Base-by-base conservation (phyloP, 208 protist species). In the Crithidia fasciculata region DNA sequence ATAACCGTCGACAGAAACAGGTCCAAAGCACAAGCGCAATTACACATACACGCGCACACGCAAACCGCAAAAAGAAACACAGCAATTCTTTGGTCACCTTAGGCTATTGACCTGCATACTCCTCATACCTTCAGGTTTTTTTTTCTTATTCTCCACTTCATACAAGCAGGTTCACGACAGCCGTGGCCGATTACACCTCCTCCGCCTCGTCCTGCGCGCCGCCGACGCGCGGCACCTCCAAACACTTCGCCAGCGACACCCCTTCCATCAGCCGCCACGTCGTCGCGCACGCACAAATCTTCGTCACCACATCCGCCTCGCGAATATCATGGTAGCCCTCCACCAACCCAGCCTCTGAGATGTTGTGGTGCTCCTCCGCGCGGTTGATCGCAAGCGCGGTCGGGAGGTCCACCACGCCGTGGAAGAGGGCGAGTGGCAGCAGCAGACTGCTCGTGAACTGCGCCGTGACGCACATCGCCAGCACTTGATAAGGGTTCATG, bases 281-380 rank as follows among this genome's bases (percentile, higher is more conserved):
- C 45, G 80, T 86, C 12, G 86, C 82, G 59, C 87, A 95, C 10
- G 94, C 94, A 50, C 88, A 92, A 3, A 97, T 90, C 73, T 98
- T 98, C 44, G 89, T 89, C 19, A 93, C 87, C 2, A 83, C 86
- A 70, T 98, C 94, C 9, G 87, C 88, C 61, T 98, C 88, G 37
- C 94, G 86, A 74, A 98, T 96, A 59, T 98, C 94, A 59, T 98
- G 94, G 84, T 98, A 98, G 36, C 94, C 94, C 72, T 95, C 88
- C 47, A 98, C 86, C 37, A 84, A 13, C 4, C 89, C 92, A 10
- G 86, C 81, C 76, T 85, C 81, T 5, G 44, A 49, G 9, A 92
- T 86, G 73, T 95, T 97, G 66, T 96, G 85, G n/a, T 78, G 37
- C 69, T 98, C 94, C 81, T 98, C 94, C 6, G 90, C 86, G 4